Evolutionary conservation across 2,329 filamentous ascomycete species (phyloP), one percentile per base, ranked within the genome.

Genomic region (Cordyceps cicadae): DNA sequence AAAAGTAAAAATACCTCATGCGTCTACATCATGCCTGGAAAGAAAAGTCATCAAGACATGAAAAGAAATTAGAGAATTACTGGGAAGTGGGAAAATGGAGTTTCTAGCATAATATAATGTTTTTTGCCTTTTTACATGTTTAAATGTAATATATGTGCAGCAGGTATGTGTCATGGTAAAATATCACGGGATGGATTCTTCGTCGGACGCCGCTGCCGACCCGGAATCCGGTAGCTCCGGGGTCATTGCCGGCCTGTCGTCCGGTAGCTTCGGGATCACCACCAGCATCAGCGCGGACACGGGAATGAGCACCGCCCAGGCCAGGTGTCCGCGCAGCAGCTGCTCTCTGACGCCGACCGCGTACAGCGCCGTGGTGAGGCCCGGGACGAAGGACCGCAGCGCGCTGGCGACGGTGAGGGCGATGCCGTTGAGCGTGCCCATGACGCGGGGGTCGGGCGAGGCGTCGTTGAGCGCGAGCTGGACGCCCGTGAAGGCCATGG

Each of bases 381-480:
- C 87, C 0, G 90, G 89, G 0, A 81, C 79, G 46, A 92, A 77
- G 0, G 89, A 81, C 15, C 89, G 78, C 34, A 90, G 75, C 0
- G 76, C 86, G 64, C 84, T 86, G 0, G 77, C 73, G 0, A 84
- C 67, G 0, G 87, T 87, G 61, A 93, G 37, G 0, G 74, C 72
- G 3, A 76, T 59, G 15, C 87, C 86, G 66, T 93, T 93, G 32
- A 94, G 74, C 0, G 84, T 90, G 0, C 87, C 89, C 11, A 93
- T 75, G 0, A 84, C 81, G 48, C 78, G 76, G 1, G 83, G 80
- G 11, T 79, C 83, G 0, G 90, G 90, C 0, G 86, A 80, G 2
- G 88, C 82, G 62, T 92, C 88, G 70, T 93, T 93, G 37, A 93
- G 69, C 0, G 85, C 84, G 9, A 93, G 83, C 75, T 92, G 88